Evolutionary conservation across 2,329 filamentous ascomycete species (phyloP).

Genomic region (Emergomyces pasteurianus): DNA sequence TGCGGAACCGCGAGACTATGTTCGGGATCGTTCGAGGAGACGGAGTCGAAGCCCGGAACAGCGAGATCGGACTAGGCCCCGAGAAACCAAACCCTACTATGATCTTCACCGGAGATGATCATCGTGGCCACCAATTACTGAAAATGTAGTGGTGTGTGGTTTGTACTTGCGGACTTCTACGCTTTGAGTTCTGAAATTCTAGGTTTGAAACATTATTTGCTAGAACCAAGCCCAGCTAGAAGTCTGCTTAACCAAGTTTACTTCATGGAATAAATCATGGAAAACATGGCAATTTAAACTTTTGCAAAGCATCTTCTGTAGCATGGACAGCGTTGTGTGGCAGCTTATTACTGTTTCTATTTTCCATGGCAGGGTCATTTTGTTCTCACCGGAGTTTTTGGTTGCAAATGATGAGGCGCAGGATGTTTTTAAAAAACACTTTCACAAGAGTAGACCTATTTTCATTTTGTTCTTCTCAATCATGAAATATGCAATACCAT

Average conservation of each 20-base stretch:
- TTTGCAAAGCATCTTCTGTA: background rate
- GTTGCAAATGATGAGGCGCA: background rate
- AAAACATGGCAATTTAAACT: background rate
- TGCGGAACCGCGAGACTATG: slow-evolving; percentile 15
- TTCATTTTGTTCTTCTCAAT: background rate
- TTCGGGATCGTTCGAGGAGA: slow-evolving; percentile 17
- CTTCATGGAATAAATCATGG: background rate
- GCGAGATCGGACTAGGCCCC: slow-evolving; percentile 15
- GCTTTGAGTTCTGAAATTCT: background rate
- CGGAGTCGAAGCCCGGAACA: slow-evolving; percentile 25
- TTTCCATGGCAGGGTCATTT: background rate
- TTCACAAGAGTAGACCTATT: background rate
- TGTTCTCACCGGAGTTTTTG: background rate
- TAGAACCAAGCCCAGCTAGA: background rate
- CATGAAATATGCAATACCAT: background rate
- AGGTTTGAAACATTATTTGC: background rate
- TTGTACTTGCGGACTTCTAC: background rate
- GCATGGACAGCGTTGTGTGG: background rate
- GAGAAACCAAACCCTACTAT: slow-evolving; percentile 10
- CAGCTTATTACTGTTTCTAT: background rate
- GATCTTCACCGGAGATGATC: slow-evolving; percentile 16
- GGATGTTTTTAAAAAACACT: background rate
- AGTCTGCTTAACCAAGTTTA: background rate
- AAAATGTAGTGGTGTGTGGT: background rate
- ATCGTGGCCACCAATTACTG: background rate